Evolutionary conservation across 208 protist genomes (phyloP), one percentile per base, ranked within the genome.

Genomic region (Zelonia costaricensis): DNA sequence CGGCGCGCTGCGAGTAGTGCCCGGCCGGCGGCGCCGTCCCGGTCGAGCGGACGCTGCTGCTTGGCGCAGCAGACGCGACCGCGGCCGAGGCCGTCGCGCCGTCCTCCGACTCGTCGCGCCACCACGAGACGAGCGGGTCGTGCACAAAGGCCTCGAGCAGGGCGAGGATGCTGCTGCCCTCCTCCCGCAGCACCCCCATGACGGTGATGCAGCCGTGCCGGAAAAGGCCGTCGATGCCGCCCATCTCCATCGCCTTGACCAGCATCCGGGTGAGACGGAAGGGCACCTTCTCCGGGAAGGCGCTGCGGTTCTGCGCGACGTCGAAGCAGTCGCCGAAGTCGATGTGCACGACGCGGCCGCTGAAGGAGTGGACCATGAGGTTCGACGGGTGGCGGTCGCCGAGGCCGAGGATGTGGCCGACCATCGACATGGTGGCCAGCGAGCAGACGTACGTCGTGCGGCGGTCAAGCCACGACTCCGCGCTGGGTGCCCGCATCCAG

Each of bases 241-340:
- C 88, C 33, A 99, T 97, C 82, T 99, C 99, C 98, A 99, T 99
- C 16, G 99, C 99, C 54, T 99, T 99, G 44, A 99, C 89, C 6
- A 99, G 87, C 98, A 99, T 99, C 33, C 98, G 91, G 12, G 99
- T 99, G 12, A 99, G 92, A 10, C 99, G 91, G 92, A 99, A 99
- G 3, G 99, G 99, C 15, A 99, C 93, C 55, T 97, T 97, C 77
- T 99, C 99, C 2, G 99, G 99, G 60, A 96, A 99, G 31, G 98
- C 97, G 25, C 97, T 95, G 49, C 99, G 78, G 15, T 93, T 82
- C 86, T 99, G 98, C 3, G 99, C 98, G 10, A 98, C 97, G 69
- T 99, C 99, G 78, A 99, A 99, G 77, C 99, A 99, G 77, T 99
- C 99, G 69, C 99, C 99, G 86, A 99, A 99, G 90, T 99, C 99